A percentile compares a stretch with the other conserved stretches of the same genome.
Evolutionary conservation across 2,329 filamentous ascomycete species (phyloP).

Genomic region (Biscogniauxia marginata): DNA sequence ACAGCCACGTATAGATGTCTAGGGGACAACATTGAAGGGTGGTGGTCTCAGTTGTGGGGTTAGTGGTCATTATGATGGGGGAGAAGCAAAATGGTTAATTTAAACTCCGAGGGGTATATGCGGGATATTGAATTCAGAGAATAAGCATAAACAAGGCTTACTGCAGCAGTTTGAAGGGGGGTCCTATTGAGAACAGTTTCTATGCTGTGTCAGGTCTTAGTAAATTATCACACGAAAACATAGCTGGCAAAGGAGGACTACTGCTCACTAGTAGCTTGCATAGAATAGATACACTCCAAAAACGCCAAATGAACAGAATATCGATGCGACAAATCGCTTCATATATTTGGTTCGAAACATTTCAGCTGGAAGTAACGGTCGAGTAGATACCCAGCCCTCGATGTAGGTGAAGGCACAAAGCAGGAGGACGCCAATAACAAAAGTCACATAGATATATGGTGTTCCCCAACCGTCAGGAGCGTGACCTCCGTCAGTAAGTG

Average conservation of each 20-base stretch:
- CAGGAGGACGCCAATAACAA: slow-evolving; percentile 61
- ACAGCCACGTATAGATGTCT: no score
- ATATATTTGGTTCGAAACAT: slow-evolving; percentile 71
- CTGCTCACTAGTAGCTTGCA: slow-evolving; percentile 46
- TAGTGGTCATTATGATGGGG: no score
- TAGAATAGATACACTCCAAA: slow-evolving; percentile 70
- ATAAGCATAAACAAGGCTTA: not conserved
- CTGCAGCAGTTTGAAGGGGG: slow-evolving; percentile 62
- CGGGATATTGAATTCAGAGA: no score
- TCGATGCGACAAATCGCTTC: slow-evolving; percentile 56
- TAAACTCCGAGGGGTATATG: no score
- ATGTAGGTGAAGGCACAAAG: slow-evolving; percentile 64
- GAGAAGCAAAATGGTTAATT: no score
- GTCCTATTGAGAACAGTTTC: slow-evolving; percentile 57
- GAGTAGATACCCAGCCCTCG: slow-evolving; percentile 66
- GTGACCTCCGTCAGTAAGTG: slow-evolving; percentile 70
- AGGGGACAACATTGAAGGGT: no score
- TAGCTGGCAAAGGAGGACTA: not conserved
- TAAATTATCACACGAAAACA: not conserved
- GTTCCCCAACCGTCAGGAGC: slow-evolving; percentile 70
- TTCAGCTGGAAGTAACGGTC: slow-evolving; percentile 68
- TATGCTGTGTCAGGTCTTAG: slow-evolving; percentile 43
- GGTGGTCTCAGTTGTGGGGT: no score
- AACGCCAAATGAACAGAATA: slow-evolving; percentile 68
- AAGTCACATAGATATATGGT: slow-evolving; percentile 66